Percentiles rank a stretch among this genome's conserved stretches.
Evolutionary conservation across 1,139 yeast genomes (phyloP).

Genomic region (Candida sp.): DNA sequence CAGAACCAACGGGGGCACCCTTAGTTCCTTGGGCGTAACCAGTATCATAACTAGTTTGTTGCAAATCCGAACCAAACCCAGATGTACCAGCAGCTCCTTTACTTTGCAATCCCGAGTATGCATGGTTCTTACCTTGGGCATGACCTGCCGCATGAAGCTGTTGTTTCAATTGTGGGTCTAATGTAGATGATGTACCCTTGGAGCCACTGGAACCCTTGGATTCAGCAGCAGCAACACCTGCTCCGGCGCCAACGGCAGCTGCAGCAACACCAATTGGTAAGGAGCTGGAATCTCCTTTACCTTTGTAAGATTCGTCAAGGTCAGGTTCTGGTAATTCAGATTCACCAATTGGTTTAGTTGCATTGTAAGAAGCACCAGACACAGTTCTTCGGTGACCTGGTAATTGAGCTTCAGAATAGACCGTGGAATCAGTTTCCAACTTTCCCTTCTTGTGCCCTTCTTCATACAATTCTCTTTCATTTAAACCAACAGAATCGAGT

Average conservation of each 20-base stretch:
- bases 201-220: slow-evolving; percentile 2
- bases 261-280: slow-evolving; percentile 14
- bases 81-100: not conserved
- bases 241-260: slow-evolving; percentile 12
- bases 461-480: slow-evolving; percentile 6
- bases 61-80: slow-evolving; percentile 6
- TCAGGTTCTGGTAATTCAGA: slow-evolving; percentile 5
- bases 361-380: slow-evolving; percentile 13
- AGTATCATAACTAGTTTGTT: slow-evolving; percentile 6
- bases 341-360: slow-evolving; percentile 12
- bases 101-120: not conserved
- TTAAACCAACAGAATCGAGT: slow-evolving; percentile 2
- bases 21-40: not conserved
- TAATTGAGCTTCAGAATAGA: not conserved
- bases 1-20: slow-evolving; percentile 5
- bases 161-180: slow-evolving; percentile 3
- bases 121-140: slow-evolving; percentile 1
- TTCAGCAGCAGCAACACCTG: slow-evolving; percentile 12
- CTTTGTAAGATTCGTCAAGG: not conserved
- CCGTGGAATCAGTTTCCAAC: slow-evolving; percentile 1
- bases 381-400: slow-evolving; percentile 8
- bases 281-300: not conserved
- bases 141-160: slow-evolving; percentile 10
- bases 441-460: slow-evolving; percentile 8
- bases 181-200: slow-evolving; percentile 4